These are phyloP conservation scores for Sporothrix brasiliensis DNA, from an alignment of 2,329 filamentous ascomycete species.

Conservation along the genomic window DNA sequence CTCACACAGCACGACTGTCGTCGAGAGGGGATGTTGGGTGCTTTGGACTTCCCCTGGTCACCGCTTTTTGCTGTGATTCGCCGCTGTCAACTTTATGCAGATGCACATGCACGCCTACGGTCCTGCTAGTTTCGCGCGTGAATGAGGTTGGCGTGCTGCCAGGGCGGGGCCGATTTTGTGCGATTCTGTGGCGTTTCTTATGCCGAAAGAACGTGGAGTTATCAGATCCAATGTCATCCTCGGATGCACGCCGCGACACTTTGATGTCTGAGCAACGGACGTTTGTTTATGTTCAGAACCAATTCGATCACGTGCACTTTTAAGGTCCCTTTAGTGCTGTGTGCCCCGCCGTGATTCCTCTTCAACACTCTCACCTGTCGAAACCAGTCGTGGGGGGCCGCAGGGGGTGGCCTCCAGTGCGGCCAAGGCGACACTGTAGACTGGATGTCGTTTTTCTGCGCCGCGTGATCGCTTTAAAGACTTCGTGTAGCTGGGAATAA, in stretches of 20 bases:
- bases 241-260: background rate
- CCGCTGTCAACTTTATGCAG: conserved; percentile 11
- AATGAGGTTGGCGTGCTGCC: background rate
- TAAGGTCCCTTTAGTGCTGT: too few relatives aligned
- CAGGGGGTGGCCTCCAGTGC: background rate
- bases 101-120: conserved; percentile 23
- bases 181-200: background rate
- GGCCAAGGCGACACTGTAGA: conserved; percentile 14
- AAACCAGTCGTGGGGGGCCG: conserved; percentile 19
- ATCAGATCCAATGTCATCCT: background rate
- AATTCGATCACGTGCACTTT: background rate
- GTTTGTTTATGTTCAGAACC: background rate
- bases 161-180: background rate
- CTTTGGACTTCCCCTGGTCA: conserved; percentile 4
- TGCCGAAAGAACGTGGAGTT: background rate
- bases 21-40: conserved; percentile 6
- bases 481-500: conserved; percentile 8
- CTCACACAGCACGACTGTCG: background rate
- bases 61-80: conserved; percentile 25
- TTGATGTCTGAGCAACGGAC: background rate
- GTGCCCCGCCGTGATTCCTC: background rate
- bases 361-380: background rate
- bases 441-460: background rate
- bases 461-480: background rate
- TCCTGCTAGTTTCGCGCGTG: conserved; percentile 9